Evolutionary conservation across 2,329 filamentous ascomycete genomes (phyloP).

Genomic region (Pyrenophora seminiperda): DNA sequence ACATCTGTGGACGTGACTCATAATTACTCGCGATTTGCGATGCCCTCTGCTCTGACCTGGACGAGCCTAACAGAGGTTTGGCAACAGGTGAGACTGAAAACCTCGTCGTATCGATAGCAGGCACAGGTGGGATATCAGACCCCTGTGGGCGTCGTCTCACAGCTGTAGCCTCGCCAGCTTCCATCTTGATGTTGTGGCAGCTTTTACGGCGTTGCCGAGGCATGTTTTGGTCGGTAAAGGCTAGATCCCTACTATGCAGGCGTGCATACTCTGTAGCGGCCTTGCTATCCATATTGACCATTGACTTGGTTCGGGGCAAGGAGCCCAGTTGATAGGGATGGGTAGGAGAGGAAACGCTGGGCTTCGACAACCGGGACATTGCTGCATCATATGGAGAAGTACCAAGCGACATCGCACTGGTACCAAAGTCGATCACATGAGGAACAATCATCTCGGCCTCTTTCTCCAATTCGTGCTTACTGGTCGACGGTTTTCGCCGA

Average conservation of each 20-base stretch:
- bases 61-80: not conserved
- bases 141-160: constrained; percentile 24
- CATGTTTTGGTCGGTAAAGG: constrained; percentile 23
- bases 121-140: constrained; percentile 34
- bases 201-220: constrained; percentile 33
- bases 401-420: constrained; percentile 50
- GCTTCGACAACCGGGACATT: constrained; percentile 27
- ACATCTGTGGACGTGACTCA: constrained; percentile 19
- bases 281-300: constrained; percentile 43
- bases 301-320: constrained; percentile 37
- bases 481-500: constrained; percentile 33
- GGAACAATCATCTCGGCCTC: constrained; percentile 16
- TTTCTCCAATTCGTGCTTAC: constrained; percentile 24
- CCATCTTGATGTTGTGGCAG: constrained; percentile 34
- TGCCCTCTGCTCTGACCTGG: constrained; percentile 17
- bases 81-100: constrained; percentile 11
- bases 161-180: constrained; percentile 30
- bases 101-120: constrained; percentile 25
- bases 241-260: constrained; percentile 43
- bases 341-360: constrained; percentile 30
- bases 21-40: constrained; percentile 26
- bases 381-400: constrained; percentile 53
- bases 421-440: constrained; percentile 42
- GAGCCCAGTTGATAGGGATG: constrained; percentile 46
- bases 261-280: constrained; percentile 45